Evolutionary conservation across 768 basidiomycete genomes (phyloP).

Genomic region (Terana coerulea): DNA sequence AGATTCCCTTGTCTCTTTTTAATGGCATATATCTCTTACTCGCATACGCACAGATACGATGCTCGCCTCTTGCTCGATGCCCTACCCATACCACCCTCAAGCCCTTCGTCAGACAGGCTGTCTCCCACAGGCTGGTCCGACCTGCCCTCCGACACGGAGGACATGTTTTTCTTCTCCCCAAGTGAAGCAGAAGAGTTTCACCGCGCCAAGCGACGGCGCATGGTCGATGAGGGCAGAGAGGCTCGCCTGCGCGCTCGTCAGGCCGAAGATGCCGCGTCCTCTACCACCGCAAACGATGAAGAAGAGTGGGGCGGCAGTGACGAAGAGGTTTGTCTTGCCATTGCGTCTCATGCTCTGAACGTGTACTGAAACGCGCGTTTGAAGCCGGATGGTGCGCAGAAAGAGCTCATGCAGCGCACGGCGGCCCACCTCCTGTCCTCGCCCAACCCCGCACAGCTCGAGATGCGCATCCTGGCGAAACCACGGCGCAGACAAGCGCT

Average conservation of each 20-base stretch:
- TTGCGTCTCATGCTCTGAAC: neutral
- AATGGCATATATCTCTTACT: neutral
- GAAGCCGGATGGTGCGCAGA: conserved; percentile 58
- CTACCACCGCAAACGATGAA: conserved; percentile 24
- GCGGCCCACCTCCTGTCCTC: conserved; percentile 65
- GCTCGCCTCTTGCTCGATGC: conserved; percentile 69
- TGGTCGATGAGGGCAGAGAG: conserved; percentile 57
- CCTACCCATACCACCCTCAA: conserved; percentile 24
- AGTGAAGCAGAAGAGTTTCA: conserved; percentile 64
- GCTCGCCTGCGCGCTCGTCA: conserved; percentile 60
- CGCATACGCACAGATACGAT: conserved; percentile 60
- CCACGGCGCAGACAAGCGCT: conserved; percentile 71
- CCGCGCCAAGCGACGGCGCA: conserved; percentile 60
- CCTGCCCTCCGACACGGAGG: conserved; percentile 81
- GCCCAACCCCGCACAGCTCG: conserved; percentile 76
- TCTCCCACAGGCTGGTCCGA: conserved; percentile 77
- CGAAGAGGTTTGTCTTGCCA: conserved; percentile 63
- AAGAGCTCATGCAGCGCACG: conserved; percentile 70
- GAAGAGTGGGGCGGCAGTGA: conserved; percentile 67
- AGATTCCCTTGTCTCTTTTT: neutral
- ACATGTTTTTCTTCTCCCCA: conserved; percentile 74
- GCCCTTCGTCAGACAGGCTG: neutral
- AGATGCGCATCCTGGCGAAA: conserved; percentile 89
- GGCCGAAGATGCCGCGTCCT: conserved; percentile 38
- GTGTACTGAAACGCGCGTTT: neutral